Conservation (phyloP, 2,329 filamentous ascomycete genomes). For the Aspergillus sojae region DNA sequence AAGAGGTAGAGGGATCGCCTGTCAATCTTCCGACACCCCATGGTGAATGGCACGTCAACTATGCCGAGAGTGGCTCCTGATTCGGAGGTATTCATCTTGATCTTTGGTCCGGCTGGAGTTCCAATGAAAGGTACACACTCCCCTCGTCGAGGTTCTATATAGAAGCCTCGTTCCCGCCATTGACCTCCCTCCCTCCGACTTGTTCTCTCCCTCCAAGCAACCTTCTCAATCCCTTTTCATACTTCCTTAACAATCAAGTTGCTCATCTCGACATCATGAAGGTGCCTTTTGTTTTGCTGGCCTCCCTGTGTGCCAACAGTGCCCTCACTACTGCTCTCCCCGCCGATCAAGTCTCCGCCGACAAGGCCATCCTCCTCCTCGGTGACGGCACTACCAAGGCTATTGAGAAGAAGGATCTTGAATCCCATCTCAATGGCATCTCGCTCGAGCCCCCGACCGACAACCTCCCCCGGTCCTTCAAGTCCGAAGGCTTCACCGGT, state of each 20-base stretch:
- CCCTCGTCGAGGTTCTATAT: neutral
- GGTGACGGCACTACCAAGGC: slow-evolving; percentile 14
- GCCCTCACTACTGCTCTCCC: slow-evolving; percentile 5
- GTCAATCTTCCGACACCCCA: neutral
- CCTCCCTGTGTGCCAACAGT: slow-evolving; percentile 3
- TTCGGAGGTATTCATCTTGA: neutral
- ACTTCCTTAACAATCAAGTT: neutral
- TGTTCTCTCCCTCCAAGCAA: neutral
- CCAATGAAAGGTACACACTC: neutral
- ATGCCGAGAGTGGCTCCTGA: neutral
- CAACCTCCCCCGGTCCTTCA: slow-evolving; percentile 3
- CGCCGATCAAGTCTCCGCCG: slow-evolving; percentile 6
- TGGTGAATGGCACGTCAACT: slow-evolving; percentile 4
- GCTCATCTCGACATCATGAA: slow-evolving; percentile 6
- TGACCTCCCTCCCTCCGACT: neutral
- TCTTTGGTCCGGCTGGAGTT: too few relatives aligned
- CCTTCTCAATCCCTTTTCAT: neutral
- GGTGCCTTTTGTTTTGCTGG: neutral
- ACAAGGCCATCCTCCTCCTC: slow-evolving; percentile 14
- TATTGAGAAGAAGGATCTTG: slow-evolving; percentile 16
- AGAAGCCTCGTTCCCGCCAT: neutral
- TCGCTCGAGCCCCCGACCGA: slow-evolving; percentile 5
- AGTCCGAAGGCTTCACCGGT: neutral
- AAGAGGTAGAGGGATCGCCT: neutral
- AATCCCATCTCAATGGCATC: slow-evolving; percentile 10